Conservation (phyloP, 257 asterid species). For the Plantago ovata region DNA sequence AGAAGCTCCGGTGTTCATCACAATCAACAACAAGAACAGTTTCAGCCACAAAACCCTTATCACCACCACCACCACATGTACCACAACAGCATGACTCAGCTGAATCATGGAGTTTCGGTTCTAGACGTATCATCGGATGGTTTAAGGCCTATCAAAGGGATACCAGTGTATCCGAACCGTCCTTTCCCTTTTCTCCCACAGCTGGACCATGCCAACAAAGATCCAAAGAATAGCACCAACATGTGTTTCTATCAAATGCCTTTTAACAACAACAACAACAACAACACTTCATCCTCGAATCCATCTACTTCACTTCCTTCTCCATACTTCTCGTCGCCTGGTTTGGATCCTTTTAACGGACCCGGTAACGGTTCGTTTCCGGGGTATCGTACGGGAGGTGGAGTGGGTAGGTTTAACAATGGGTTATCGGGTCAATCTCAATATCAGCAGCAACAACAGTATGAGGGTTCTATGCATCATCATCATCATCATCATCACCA, state of each 20-base stretch:
- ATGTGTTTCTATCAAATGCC: slow-evolving; percentile 43
- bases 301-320: slow-evolving; percentile 5
- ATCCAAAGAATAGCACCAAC: slow-evolving; percentile 25
- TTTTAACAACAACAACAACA: slow-evolving; percentile 8
- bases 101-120: slow-evolving; percentile 42
- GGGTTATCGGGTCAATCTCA: neutral
- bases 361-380: no score
- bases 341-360: slow-evolving; percentile 33
- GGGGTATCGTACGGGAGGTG: neutral
- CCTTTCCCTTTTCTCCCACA: slow-evolving; percentile 48
- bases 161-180: slow-evolving; percentile 65
- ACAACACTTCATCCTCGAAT: slow-evolving; percentile 17
- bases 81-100: slow-evolving; percentile 28
- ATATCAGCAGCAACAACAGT: slow-evolving; percentile 21
- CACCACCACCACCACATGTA: slow-evolving; percentile 19
- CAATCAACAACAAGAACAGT: no score
- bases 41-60: slow-evolving; percentile 45
- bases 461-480: neutral
- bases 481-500: slow-evolving; percentile 35
- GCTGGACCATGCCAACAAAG: slow-evolving; percentile 26
- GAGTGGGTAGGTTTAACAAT: neutral
- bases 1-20: no score
- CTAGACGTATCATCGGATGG: slow-evolving; percentile 46
- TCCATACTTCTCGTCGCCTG: neutral
- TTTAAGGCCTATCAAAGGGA: slow-evolving; percentile 68